Evolutionary conservation across 208 protist species (phyloP).

Genomic region (Leishmania aethiopica): DNA sequence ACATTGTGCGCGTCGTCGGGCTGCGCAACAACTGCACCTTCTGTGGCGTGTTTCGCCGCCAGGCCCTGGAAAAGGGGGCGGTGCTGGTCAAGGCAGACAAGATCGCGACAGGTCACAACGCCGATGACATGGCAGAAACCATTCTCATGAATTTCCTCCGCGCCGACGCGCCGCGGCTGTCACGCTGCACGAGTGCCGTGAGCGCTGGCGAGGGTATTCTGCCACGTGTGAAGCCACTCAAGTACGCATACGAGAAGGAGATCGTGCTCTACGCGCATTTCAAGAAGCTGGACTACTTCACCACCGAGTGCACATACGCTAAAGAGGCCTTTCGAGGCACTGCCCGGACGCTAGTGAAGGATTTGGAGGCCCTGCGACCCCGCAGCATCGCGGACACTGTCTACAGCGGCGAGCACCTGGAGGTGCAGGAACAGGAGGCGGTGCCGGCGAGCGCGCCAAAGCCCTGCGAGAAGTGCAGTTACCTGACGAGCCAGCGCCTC

Average conservation of each 20-base stretch:
- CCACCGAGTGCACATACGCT: constrained; percentile 97
- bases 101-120: constrained; percentile 98
- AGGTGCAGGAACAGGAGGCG: constrained; percentile 55
- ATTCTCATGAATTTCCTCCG: constrained; percentile 98
- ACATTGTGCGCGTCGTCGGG: constrained; percentile 94
- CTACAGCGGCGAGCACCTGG: constrained; percentile 84
- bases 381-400: constrained; percentile 94
- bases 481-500: constrained; percentile 90
- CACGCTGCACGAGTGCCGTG: constrained; percentile 78
- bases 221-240: constrained; percentile 96
- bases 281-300: constrained; percentile 98
- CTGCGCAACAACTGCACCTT: constrained; percentile 96
- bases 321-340: constrained; percentile 96
- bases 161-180: constrained; percentile 93
- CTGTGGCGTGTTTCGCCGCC: constrained; percentile 97
- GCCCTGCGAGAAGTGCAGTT: constrained; percentile 88
- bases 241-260: constrained; percentile 98
- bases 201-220: constrained; percentile 54
- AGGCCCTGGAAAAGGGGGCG: constrained; percentile 96
- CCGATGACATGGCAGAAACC: constrained; percentile 98
- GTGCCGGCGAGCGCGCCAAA: constrained; percentile 37
- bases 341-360: constrained; percentile 94
- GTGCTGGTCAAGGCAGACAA: constrained; percentile 85
- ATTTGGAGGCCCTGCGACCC: constrained; percentile 92
- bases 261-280: constrained; percentile 99